Evolutionary conservation across 106 monocot genomes (phyloP), one percentile per base, ranked within the genome.

Genomic region (Ottelia alismoides): DNA sequence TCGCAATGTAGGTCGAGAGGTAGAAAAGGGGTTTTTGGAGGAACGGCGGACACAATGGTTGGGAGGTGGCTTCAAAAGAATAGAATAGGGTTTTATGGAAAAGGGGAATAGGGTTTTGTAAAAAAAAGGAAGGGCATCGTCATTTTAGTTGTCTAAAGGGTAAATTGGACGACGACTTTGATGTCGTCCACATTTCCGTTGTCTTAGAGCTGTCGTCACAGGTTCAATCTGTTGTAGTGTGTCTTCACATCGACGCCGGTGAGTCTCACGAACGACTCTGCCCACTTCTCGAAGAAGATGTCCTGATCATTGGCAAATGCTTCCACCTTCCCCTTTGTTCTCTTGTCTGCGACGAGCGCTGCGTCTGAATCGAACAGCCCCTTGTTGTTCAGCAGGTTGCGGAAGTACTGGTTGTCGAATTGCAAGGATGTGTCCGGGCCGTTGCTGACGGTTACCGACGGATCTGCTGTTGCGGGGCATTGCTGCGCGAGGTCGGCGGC

Each of bases 321-420:
- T 48, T 71, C 66, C 6, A 82, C 75, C 25, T 28, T 57, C 1
- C 19, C 52, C 62, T 44, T 68, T 17, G 81, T 81, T 32, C 75
- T 72, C 9, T 53, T 1, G 31, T 87, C 77, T 2, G 19, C 23
- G 18, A 48, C 55, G 9, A 87, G 74, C 22, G 27, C 78, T 0
- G 77, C 65, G 50, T 87, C 87, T 0, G 87, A 72, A 21, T 29
- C 48, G 55, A 87, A 52, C n/a, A 87, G 68, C 12, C 81, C 81
- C 26, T 56, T 77, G 2, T 74, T 58, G 0, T 17, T 55, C 12
- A 87, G 20, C 14, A 87, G 71, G 45, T 81, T 86, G 1, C 12
- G 35, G 65, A 61, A 81, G 77, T 86, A 86, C 61, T 71, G 74
- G 65, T 74, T 86, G 49, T 86, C 81, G 31, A 86, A 86, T 27